phyloP scores from a whole-genome alignment of 2,329 filamentous ascomycete species.

The Parascedosporium putredinis region DNA sequence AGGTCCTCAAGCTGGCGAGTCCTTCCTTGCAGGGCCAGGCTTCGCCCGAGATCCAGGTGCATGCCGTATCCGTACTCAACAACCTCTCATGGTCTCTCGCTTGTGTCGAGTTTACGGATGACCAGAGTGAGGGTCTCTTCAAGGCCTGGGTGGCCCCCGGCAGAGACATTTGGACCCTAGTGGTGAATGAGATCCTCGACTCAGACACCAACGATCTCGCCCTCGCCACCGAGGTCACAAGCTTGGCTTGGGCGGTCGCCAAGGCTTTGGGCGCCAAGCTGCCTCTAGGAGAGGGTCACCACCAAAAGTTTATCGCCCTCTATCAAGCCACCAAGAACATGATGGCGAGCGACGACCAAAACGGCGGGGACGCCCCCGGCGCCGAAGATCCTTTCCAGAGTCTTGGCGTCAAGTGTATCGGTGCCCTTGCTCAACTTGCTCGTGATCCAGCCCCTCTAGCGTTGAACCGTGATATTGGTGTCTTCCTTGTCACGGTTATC shows the following conservation, averaged over 20 bases:
- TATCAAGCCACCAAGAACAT: constrained; percentile 47
- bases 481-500: constrained; percentile 49
- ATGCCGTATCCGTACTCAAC: constrained; percentile 51
- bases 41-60: constrained; percentile 34
- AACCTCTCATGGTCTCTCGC: constrained; percentile 60
- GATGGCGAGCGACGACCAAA: constrained; percentile 13
- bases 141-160: constrained; percentile 43
- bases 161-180: constrained; percentile 45
- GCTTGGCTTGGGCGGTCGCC: constrained; percentile 55
- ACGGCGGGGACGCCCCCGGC: constrained; percentile 15
- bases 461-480: constrained; percentile 52
- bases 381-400: constrained; percentile 47
- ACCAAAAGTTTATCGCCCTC: constrained; percentile 53
- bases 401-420: constrained; percentile 56
- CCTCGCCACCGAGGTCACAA: constrained; percentile 52
- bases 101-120: constrained; percentile 46
- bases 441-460: constrained; percentile 39
- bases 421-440: constrained; percentile 54
- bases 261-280: constrained; percentile 41
- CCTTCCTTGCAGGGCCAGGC: constrained; percentile 30
- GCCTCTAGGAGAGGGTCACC: constrained; percentile 41
- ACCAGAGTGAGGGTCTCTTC: constrained; percentile 40
- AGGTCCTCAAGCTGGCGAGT: constrained; percentile 36
- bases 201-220: constrained; percentile 51
- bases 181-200: constrained; percentile 45